A percentile compares a stretch with the other conserved stretches of the same genome.
Evolutionary conservation across 2,329 filamentous ascomycete genomes (phyloP).

Genomic region (Zymoseptoria pseudotritici): DNA sequence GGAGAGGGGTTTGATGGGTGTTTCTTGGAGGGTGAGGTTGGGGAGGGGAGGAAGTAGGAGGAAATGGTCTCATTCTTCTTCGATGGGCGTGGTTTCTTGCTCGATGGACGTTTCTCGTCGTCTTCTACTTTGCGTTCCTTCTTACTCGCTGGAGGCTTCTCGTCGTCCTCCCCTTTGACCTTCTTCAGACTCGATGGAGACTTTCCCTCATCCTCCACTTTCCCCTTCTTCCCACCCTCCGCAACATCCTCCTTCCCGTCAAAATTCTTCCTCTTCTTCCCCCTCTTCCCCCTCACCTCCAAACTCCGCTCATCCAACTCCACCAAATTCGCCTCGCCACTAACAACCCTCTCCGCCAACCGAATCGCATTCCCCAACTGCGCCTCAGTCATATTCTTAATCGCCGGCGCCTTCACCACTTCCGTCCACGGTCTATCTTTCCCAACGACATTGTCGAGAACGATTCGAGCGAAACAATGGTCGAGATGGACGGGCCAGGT

Average conservation of each 20-base stretch:
- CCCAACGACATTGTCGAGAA: conserved; percentile 38
- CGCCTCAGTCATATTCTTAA: conserved; percentile 36
- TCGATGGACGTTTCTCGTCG: not conserved
- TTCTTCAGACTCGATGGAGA: conserved; percentile 1
- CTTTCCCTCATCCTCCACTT: not conserved
- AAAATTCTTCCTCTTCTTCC: conserved; percentile 6
- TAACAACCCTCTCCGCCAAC: conserved; percentile 32
- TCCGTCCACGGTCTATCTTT: conserved; percentile 36
- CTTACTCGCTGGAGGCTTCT: not conserved
- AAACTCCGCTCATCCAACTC: conserved; percentile 37
- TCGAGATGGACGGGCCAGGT: conserved; percentile 39
- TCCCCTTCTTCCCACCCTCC: conserved; percentile 2
- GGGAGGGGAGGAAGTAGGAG: conserved; percentile 25
- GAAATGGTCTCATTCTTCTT: conserved; percentile 17
- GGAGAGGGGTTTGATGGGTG: not conserved
- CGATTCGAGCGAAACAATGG: conserved; percentile 41
- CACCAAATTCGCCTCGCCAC: conserved; percentile 32
- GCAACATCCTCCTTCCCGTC: not conserved
- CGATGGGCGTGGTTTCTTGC: not conserved
- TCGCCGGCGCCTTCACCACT: conserved; percentile 36
- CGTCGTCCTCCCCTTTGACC: not conserved
- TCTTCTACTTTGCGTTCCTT: not conserved
- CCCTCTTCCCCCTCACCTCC: conserved; percentile 30
- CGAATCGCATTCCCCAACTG: conserved; percentile 34
- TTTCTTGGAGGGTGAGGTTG: not conserved